Evolutionary conservation across 179 eudicot species (phyloP), one percentile per base, ranked within the genome.

Genomic region (Patellifolia procumbens): DNA sequence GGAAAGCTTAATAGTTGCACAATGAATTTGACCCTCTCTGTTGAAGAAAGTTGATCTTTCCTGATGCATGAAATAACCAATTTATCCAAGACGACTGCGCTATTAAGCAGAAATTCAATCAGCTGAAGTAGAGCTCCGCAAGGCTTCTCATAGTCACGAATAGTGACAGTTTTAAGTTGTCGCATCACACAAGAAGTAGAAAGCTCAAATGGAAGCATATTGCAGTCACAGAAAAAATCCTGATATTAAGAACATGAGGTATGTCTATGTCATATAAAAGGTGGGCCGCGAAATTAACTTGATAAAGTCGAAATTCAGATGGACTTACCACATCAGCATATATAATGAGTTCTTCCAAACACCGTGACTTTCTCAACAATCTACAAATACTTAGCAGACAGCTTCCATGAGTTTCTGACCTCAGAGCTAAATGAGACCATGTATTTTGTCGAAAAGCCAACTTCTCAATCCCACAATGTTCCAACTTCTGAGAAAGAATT

Each of bases 91-190:
- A 20, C 62, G 16, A 45, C 26, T 12, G 81, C 76, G 48, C 58
- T 72, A 55, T 55, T 78, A 32, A 78, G 81, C 35, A 73, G 51
- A 37, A 78, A 72, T 78, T 64, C 64, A 0, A 53, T 55, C 20
- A 78, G 35, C 48, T 55, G 72, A 64, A 78, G 68, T 61, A 65
- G 73, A 55, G 13, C 45, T 29, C 55, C 20, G 16, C 42, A 64
- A 0, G 76, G 72, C 4, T 51, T 53, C 35, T 1, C 64, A 55
- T 20, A 72, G 17, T 60, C 67, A 78, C 53, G 67, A 4, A 51
- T 43, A 19, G 76, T 49, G 32, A 76, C 32, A 45, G 45, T 69
- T 70, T 46, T 69, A 12, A 58, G 79, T 4, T 43, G 2, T 35
- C 43, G 49, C 66, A 68, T 11, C 59, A 19, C 31, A 9, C 58